Base-by-base conservation (phyloP, 192 early-diverging fungal genomes). In the Podochytrium sp. region DNA sequence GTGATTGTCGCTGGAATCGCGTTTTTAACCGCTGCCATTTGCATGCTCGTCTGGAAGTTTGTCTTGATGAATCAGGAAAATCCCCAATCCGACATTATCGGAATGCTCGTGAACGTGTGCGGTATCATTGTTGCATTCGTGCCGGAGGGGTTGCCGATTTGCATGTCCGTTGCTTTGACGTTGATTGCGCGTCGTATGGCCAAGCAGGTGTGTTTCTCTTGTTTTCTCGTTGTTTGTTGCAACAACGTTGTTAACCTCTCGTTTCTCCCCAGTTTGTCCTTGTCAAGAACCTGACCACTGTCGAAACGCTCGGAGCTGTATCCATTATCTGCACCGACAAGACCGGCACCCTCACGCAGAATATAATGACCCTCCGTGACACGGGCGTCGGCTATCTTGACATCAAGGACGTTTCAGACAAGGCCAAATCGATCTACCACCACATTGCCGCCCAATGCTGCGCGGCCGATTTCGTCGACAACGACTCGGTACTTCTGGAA, bases 251-350 rank as follows among this genome's bases (percentile, higher is more conserved):
- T 55, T 23, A 57, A 57, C 86, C 94, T 57, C 79, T 95, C 52
- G 7, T 23, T 55, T 7, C 30, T 25, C 30, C 25, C 30, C 7
- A 55, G 0, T 29, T 55, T 55, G 52, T 55, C 25, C 25, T 38
- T 25, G 86, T 90, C 37, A 94, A 94, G 77, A 89, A 91, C 33
- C 81, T 97, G 25, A 86, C 90, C 39, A 91, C 92, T 0, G 88
- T 97, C 65, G 94, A 97, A 82, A 94, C 94, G 0, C 85, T 97
- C n/a, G 95, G 94, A 27, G 90, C 89, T 58, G 87, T 94, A 57
- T 87, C 78, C 63, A 86, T 92, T 6, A 53, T 90, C 35, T 88
- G 86, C 76, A 92, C 91, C 50, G 94, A 97, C 77, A 97, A 97
- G 83, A 95, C 95, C 25, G 95, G 94, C 0, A 62, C 60, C 4